Conservation (phyloP, 352 stramenopile species). For the Phytophthora chlamydospora region DNA sequence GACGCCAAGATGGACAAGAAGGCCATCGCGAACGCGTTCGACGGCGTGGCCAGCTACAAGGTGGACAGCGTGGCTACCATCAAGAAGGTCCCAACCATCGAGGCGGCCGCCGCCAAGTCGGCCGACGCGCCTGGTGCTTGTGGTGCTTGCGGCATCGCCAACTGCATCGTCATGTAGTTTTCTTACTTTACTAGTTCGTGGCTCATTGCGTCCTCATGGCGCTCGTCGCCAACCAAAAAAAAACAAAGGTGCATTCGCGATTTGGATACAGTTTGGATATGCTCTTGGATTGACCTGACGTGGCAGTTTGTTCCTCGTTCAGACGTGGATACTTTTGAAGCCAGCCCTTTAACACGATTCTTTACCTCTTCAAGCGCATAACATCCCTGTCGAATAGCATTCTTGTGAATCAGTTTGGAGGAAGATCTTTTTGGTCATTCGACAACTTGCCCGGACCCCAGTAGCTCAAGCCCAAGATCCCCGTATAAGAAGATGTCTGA, state of each 20-base stretch:
- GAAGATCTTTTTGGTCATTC: constrained; percentile 42
- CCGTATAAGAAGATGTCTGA: constrained; percentile 38
- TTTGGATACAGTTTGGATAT: too few relatives aligned
- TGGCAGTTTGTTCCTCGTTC: too few relatives aligned
- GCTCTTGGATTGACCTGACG: too few relatives aligned
- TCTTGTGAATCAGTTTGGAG: too few relatives aligned
- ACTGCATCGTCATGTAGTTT: constrained; percentile 42
- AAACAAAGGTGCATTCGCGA: too few relatives aligned
- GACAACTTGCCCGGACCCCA: constrained; percentile 30
- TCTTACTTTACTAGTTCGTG: constrained; percentile 19
- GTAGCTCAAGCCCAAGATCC: neutral
- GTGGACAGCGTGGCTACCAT: constrained; percentile 36
- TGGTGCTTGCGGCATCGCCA: constrained; percentile 35
- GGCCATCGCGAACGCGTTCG: constrained; percentile 38
- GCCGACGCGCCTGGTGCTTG: constrained; percentile 28
- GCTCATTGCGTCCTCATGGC: neutral
- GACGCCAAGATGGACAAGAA: constrained; percentile 33
- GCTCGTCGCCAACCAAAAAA: neutral
- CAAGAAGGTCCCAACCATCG: constrained; percentile 32
- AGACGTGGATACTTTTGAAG: too few relatives aligned
- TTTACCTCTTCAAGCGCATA: too few relatives aligned
- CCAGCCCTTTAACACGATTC: too few relatives aligned
- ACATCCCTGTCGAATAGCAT: too few relatives aligned
- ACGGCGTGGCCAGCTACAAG: constrained; percentile 46
- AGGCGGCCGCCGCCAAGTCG: constrained; percentile 25